Evolutionary conservation across 2,329 filamentous ascomycete genomes (phyloP).

Genomic region (Aspergillus sp.): DNA sequence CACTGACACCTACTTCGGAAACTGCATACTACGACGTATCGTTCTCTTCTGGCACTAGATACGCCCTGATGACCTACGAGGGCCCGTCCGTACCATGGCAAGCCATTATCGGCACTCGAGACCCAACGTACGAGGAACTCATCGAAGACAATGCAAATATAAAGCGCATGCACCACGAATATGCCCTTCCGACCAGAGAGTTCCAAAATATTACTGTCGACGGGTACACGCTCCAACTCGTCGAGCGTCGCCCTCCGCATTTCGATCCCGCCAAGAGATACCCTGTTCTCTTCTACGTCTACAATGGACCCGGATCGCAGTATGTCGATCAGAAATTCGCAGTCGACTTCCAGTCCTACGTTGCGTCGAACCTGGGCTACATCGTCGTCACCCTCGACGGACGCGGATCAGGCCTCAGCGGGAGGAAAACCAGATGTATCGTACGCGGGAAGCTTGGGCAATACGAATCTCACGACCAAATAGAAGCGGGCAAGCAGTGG

Average conservation of each 20-base stretch:
- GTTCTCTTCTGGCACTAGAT: constrained; percentile 75
- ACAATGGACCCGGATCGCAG: constrained; percentile 91
- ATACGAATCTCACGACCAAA: constrained; percentile 83
- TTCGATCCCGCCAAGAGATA: constrained; percentile 79
- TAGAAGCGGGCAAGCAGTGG: constrained; percentile 79
- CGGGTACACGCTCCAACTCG: constrained; percentile 59
- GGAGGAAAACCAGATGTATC: constrained; percentile 70
- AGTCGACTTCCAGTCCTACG: constrained; percentile 83
- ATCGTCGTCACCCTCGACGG: constrained; percentile 92
- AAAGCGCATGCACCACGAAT: constrained; percentile 57
- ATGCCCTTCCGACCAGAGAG: constrained; percentile 72
- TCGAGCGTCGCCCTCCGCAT: constrained; percentile 83
- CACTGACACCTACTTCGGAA: constrained; percentile 63
- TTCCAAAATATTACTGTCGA: constrained; percentile 82
- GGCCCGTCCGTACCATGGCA: constrained; percentile 87
- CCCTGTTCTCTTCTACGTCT: constrained; percentile 88
- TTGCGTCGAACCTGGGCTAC: constrained; percentile 79
- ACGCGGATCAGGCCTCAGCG: constrained; percentile 82
- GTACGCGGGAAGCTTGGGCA: constrained; percentile 76
- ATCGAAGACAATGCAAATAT: constrained; percentile 72
- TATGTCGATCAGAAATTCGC: constrained; percentile 68
- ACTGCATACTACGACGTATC: constrained; percentile 74
- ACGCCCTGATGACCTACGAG: constrained; percentile 71
- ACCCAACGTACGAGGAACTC: constrained; percentile 57
- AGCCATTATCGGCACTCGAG: constrained; percentile 75